Conservation (phyloP, 2,329 filamentous ascomycete species). For the Aspergillus melleus region DNA sequence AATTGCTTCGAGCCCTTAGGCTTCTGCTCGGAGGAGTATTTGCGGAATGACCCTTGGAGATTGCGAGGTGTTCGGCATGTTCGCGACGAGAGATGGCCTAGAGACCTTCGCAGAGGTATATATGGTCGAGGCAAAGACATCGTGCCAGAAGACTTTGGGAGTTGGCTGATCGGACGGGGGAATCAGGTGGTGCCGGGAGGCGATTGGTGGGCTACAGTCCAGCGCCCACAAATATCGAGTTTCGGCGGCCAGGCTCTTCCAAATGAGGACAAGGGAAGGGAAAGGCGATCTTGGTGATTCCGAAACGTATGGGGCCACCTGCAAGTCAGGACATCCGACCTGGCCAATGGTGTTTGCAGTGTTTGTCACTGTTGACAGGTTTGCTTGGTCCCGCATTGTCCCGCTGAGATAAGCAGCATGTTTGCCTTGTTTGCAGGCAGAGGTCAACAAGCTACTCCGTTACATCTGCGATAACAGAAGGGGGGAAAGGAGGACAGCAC, state of each 20-base stretch:
- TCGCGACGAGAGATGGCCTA: constrained; percentile 27
- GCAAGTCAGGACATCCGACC: constrained; percentile 5
- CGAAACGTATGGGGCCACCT: constrained; percentile 21
- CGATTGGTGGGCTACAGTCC: not conserved
- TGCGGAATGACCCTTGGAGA: constrained; percentile 22
- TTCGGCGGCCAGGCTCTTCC: not conserved
- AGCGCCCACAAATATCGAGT: not conserved
- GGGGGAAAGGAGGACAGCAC: no score
- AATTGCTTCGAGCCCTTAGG: constrained; percentile 27
- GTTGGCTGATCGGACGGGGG: constrained; percentile 16
- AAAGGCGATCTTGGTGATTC: not conserved
- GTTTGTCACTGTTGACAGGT: constrained; percentile 3
- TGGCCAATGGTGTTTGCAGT: constrained; percentile 9
- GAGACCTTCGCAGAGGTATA: constrained; percentile 36
- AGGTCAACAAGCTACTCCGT: not conserved
- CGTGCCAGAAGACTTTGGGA: constrained; percentile 13
- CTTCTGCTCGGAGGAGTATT: constrained; percentile 27
- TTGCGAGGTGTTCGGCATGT: constrained; percentile 22
- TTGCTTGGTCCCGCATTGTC: no score
- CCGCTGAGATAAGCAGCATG: not conserved
- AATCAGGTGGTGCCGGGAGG: constrained; percentile 18
- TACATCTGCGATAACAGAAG: no score
- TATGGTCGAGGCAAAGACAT: constrained; percentile 36
- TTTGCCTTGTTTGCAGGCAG: constrained; percentile 6
- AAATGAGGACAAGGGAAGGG: not conserved